Base-by-base conservation (phyloP, 2,329 filamentous ascomycete genomes). In the Xylaria multiplex region DNA sequence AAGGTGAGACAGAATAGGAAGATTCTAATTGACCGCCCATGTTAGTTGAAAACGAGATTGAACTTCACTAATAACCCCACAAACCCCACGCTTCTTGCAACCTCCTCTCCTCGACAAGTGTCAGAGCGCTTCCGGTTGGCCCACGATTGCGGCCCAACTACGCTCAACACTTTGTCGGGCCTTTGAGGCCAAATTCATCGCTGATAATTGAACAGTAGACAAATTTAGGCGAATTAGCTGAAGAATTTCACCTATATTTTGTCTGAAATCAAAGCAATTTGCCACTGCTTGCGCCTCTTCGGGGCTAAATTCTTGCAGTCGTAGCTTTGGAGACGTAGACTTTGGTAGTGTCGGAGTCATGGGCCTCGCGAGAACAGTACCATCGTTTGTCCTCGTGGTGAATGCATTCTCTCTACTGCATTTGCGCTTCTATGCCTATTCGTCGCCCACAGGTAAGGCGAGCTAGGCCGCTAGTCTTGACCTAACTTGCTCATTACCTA, bases 21-120 rank as follows among this genome's bases (percentile, higher is more conserved):
- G 37, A 53, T 54, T 62, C 35, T 49, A 35, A 13, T 58, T 32
- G 42, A 59, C 30, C 27, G 22, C 50, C 27, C 50, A 22, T 58
- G 37, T 45, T 45, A 7, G 45, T 55, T 13, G 19, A 43, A 54
- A 56, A 55, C 24, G 45, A 64, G 42, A 22, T 50, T 55, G 57
- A 55, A 52, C 50, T 56, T 57, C 48, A 59, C 61, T 46, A 65
- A 64, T 59, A 63, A 72, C 71, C 71, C 72, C 72, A 71, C 72
- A 70, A 73, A 65, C 73, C 72, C 72, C 71, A 73, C 72, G 72
- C 68, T 66, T 67, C 50, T 66, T 67, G 48, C 59, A 60, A 65
- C 65, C 66, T 67, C 62, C 59, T 62, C 43, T 53, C 65, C 46
- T 66, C 67, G 71, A 74, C 73, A 74, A 67, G 50, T 74, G 73